Evolutionary conservation across 768 basidiomycete genomes (phyloP), one percentile per base, ranked within the genome.

Genomic region (Melanogaster broomeanus): DNA sequence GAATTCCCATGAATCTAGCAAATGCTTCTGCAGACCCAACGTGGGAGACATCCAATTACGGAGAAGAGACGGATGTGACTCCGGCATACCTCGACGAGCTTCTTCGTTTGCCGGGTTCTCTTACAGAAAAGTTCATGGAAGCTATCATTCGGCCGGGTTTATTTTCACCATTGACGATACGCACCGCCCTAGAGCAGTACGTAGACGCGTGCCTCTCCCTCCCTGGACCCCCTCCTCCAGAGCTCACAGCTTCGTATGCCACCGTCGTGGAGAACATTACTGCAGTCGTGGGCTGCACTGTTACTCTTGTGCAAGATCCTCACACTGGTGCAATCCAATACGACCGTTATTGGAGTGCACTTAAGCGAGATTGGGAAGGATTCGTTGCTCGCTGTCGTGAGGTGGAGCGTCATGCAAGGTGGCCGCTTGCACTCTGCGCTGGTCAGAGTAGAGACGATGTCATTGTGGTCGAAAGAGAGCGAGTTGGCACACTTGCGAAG

Each of bases 361-460:
- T 97, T 60, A 94, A 91, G 67, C 75, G 90, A 41, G 94, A 98
- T 60, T 98, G 96, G 95, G 90, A 98, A 63, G 93, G 95, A 3
- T 95, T 98, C 61, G 84, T 95, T 54, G 88, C 94, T 8, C 81
- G 91, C 50, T 94, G 92, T 62, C 82, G 89, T 47, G 92, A 93
- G 57, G 77, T 94, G n/a, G 95, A 97, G 70, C 85, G 90, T 38
- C 84, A 83, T 54, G 88, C 87, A 30, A 81, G 90, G 39, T 87
- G 88, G 83, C 92, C 92, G 2, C 78, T 93, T 24, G 78, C 78
- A 15, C 76, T 93, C 31, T 85, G 83, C 35, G 63, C 76, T 21
- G 72, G 70, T 16, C 70, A 68, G 48, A 56, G 60, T 16, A 66
- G 64, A 15, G 67, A 69, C 42, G 78, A 80, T 28, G 69, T 88